Conservation (phyloP, 768 basidiomycete genomes). For the Leccinum pellstonianum region DNA sequence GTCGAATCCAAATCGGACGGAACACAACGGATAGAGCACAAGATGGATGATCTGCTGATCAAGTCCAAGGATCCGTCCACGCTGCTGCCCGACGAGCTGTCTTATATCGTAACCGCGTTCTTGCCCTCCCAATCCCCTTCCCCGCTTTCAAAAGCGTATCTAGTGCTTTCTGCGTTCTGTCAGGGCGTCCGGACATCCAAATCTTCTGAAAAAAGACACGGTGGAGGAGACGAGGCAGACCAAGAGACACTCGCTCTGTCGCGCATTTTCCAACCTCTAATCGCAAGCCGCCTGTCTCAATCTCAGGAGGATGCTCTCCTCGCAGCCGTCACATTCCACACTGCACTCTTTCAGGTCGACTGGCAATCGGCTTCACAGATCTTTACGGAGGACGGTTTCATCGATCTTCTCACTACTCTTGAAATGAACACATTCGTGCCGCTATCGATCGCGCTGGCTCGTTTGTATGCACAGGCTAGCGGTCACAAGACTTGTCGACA, state of each 20-base stretch:
- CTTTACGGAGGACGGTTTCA: constrained; percentile 62
- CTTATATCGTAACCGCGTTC: constrained; percentile 51
- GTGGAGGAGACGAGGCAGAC: constrained; percentile 41
- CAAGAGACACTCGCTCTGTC: constrained; percentile 49
- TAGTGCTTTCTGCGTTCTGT: constrained; percentile 67
- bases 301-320: constrained; percentile 53
- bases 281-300: constrained; percentile 53
- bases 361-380: constrained; percentile 63
- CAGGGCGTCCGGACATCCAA: constrained; percentile 50
- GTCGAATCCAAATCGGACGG: not conserved
- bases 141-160: constrained; percentile 65
- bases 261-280: constrained; percentile 48
- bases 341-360: constrained; percentile 86
- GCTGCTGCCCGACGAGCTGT: constrained; percentile 55
- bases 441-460: constrained; percentile 62
- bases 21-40: not conserved
- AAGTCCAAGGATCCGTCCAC: constrained; percentile 35
- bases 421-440: constrained; percentile 56
- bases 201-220: constrained; percentile 34
- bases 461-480: constrained; percentile 72
- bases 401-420: constrained; percentile 60
- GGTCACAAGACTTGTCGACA: constrained; percentile 72
- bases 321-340: constrained; percentile 61
- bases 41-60: constrained; percentile 33
- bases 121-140: constrained; percentile 43